phyloP scores from a whole-genome alignment of 139 green algal species.

The Chlorella sp. region DNA sequence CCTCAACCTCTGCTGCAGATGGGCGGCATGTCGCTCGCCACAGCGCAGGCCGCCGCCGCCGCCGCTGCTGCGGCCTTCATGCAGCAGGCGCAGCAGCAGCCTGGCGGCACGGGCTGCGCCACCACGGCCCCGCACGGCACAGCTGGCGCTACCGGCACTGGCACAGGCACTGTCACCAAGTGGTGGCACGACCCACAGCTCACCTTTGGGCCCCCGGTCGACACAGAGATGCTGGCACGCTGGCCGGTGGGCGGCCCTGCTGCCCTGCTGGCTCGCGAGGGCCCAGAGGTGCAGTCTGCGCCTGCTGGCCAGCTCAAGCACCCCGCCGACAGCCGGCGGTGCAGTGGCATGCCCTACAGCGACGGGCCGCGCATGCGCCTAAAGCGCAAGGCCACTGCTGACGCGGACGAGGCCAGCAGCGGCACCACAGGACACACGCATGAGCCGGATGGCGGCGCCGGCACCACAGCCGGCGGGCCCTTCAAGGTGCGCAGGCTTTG shows the following conservation, averaged over 20 bases:
- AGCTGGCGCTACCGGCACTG: not conserved
- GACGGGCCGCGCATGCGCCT: not conserved
- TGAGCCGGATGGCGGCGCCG: not conserved
- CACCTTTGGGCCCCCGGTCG: constrained; percentile 42
- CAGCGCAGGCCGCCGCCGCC: not conserved
- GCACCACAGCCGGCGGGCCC: not conserved
- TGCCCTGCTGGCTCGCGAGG: not conserved
- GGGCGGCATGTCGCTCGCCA: constrained; percentile 19
- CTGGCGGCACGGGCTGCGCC: not conserved
- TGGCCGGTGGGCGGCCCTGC: not conserved
- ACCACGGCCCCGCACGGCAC: not conserved
- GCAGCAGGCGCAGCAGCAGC: not conserved
- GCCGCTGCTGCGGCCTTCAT: constrained; percentile 25
- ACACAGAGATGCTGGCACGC: constrained; percentile 4
- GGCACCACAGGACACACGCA: constrained; percentile 42
- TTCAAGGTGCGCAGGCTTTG: not conserved
- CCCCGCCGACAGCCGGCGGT: not conserved
- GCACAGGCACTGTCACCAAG: constrained; percentile 2
- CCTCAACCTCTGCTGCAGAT: constrained; percentile 8
- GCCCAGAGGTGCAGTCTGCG: constrained; percentile 38
- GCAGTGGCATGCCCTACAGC: not conserved
- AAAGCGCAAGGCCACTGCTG: constrained; percentile 36
- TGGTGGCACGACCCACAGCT: constrained; percentile 45
- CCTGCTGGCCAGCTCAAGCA: not conserved
- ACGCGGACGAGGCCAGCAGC: constrained; percentile 46